These are phyloP conservation scores for Phaeosphaeria sp. DNA, from an alignment of 2,329 filamentous ascomycete genomes.

Conservation along the genomic window DNA sequence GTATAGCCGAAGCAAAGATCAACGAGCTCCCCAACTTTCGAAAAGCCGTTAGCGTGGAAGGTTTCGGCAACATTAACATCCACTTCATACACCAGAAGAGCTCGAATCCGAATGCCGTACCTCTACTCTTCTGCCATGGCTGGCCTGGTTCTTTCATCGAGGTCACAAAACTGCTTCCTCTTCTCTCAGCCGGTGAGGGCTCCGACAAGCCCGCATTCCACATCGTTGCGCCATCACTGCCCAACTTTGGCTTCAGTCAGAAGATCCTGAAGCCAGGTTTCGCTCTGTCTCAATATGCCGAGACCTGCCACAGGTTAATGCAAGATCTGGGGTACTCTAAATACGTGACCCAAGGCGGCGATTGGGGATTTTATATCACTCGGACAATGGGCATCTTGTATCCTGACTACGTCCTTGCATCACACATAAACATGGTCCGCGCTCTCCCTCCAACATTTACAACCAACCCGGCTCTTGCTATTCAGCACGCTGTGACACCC, in stretches of 20 bases:
- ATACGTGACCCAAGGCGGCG: conserved; percentile 67
- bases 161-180: conserved; percentile 65
- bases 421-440: conserved; percentile 68
- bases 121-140: conserved; percentile 72
- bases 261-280: conserved; percentile 63
- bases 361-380: conserved; percentile 74
- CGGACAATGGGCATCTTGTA: conserved; percentile 67
- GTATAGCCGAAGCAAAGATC: conserved; percentile 62
- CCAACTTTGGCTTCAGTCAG: conserved; percentile 64
- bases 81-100: conserved; percentile 70
- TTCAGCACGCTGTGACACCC: conserved; percentile 62
- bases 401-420: conserved; percentile 63
- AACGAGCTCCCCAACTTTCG: conserved; percentile 69
- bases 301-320: conserved; percentile 74
- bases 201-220: conserved; percentile 57
- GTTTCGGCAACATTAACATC: conserved; percentile 65
- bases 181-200: conserved; percentile 45
- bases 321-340: conserved; percentile 68
- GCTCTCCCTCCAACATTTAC: conserved; percentile 48
- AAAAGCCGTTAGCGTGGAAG: conserved; percentile 61
- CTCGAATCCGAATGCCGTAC: conserved; percentile 61
- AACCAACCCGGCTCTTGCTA: conserved; percentile 63
- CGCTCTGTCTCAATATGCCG: conserved; percentile 66
- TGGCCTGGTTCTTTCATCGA: conserved; percentile 76
- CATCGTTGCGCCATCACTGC: conserved; percentile 62